These are phyloP conservation scores for Candida arabinofermentans DNA, from an alignment of 805 yeast species.

Conservation along the genomic window DNA sequence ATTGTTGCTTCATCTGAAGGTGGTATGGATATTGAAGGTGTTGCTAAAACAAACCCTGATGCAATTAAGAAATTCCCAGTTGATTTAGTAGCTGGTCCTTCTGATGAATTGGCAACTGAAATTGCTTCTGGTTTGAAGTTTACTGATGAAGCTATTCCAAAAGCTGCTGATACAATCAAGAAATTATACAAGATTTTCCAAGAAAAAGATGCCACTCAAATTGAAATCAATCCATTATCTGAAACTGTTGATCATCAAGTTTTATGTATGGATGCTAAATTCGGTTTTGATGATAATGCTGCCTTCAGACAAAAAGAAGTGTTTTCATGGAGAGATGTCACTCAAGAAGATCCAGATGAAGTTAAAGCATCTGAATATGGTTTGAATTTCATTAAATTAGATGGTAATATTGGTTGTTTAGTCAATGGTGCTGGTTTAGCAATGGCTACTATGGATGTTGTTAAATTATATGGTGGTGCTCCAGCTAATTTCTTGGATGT, in stretches of 20 bases:
- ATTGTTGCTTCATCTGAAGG: conserved; percentile 97
- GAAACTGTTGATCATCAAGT: conserved; percentile 89
- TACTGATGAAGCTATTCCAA: conserved; percentile 68
- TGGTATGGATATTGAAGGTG: conserved; percentile 99
- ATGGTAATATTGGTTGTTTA: conserved; percentile 97
- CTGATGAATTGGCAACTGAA: conserved; percentile 67
- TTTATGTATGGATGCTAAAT: conserved; percentile 98
- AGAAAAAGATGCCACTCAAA: conserved; percentile 95
- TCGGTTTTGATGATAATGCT: conserved; percentile 97
- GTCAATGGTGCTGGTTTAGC: conserved; percentile 99
- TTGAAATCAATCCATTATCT: conserved; percentile 96
- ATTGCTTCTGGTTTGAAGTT: conserved; percentile 82
- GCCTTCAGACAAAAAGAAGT: conserved; percentile 92
- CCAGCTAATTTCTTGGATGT: conserved; percentile 99
- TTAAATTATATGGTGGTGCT: conserved; percentile 95
- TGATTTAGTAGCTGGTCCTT: conserved; percentile 73
- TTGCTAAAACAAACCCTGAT: conserved; percentile 84
- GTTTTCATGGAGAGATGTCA: conserved; percentile 92
- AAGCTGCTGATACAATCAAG: conserved; percentile 84
- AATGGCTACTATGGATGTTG: conserved; percentile 99
- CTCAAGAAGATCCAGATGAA: conserved; percentile 98
- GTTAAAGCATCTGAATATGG: conserved; percentile 86
- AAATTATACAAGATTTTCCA: conserved; percentile 84
- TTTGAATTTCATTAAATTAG: conserved; percentile 93
- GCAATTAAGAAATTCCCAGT: conserved; percentile 88